Conservation (phyloP, 2,329 filamentous ascomycete genomes). For the Claviceps sorghi region DNA sequence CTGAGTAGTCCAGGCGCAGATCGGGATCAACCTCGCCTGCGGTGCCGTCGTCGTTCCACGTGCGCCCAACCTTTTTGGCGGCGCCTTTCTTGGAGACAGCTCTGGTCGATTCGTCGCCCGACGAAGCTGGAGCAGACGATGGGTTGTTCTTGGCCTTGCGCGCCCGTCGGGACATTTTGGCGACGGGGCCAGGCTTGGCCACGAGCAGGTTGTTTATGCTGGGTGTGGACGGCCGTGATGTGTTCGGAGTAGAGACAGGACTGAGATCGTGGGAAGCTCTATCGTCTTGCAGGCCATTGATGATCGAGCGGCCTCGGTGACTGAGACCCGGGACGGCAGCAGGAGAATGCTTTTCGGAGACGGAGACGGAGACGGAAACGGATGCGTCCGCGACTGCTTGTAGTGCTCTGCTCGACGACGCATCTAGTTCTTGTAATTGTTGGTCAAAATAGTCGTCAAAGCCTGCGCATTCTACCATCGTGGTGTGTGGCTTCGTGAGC, state of each 20-base stretch:
- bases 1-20: constrained; percentile 81
- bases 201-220: constrained; percentile 47
- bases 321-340: constrained; percentile 24
- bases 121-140: constrained; percentile 51
- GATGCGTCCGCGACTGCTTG: constrained; percentile 12
- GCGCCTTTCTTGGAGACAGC: constrained; percentile 29
- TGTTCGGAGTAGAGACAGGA: constrained; percentile 55
- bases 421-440: constrained; percentile 69
- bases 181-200: constrained; percentile 58
- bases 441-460: constrained; percentile 95
- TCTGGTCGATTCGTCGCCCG: constrained; percentile 63
- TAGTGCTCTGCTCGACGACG: constrained; percentile 27
- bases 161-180: constrained; percentile 66
- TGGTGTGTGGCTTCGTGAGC: constrained; percentile 65
- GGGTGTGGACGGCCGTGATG: constrained; percentile 68
- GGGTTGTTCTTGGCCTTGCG: constrained; percentile 49
- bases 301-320: constrained; percentile 23
- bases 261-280: constrained; percentile 50
- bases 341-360: constrained; percentile 7
- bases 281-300: constrained; percentile 20
- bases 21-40: constrained; percentile 65
- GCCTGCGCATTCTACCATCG: constrained; percentile 58
- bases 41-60: constrained; percentile 81
- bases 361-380: constrained; percentile 12
- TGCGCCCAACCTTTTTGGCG: constrained; percentile 66